Base-by-base conservation (phyloP, 208 protist species). In the Trypanosoma avium region DNA sequence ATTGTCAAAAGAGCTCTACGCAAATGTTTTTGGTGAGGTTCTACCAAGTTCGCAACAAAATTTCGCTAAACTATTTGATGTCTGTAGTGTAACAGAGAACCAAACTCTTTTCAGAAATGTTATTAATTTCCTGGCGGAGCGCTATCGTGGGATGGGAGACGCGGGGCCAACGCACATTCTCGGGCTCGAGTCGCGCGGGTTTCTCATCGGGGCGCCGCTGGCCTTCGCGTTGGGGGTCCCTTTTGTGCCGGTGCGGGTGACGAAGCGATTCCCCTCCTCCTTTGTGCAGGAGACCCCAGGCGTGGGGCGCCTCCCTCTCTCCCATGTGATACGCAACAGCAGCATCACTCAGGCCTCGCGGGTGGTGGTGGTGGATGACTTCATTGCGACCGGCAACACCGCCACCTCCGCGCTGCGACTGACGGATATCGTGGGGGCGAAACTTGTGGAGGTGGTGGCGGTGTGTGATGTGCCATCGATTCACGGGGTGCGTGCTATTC, bases 281-380 rank as follows among this genome's bases (percentile, higher is more conserved):
- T 80, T 86, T 57, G 65, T 92, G 5, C 70, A 33, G n/a, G 58
- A 71, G 24, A 50, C 22, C 21, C 22, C 42, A 22, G 50, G 45
- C 42, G 0, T 53, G 56, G 90, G 42, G 69, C 76, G 30, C 65
- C 3, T 73, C 32, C 69, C 70, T 1, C 70, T 76, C 12, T 72
- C 62, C 19, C 74, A 91, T 45, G 69, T 75, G 2, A 69, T 95
- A 19, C 79, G 86, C 32, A 55, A 84, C 24, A 73, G 74, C 42
- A 86, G 82, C 69, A 81, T 97, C 63, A 53, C 67, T 27, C 57
- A 27, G 26, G 61, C 56, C 33, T 82, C 86, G 0, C 85, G 88
- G 24, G 84, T 95, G 17, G 54, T 96, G 10, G 67, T 96, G n/a
- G 77, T 96, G 24, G 93, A 97, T 67, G 90, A 97, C 67, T 88